A percentile compares a stretch with the other conserved stretches of the same genome.
phyloP scores from a whole-genome alignment of 352 stramenopile species.

The Aphanomyces astaci region DNA sequence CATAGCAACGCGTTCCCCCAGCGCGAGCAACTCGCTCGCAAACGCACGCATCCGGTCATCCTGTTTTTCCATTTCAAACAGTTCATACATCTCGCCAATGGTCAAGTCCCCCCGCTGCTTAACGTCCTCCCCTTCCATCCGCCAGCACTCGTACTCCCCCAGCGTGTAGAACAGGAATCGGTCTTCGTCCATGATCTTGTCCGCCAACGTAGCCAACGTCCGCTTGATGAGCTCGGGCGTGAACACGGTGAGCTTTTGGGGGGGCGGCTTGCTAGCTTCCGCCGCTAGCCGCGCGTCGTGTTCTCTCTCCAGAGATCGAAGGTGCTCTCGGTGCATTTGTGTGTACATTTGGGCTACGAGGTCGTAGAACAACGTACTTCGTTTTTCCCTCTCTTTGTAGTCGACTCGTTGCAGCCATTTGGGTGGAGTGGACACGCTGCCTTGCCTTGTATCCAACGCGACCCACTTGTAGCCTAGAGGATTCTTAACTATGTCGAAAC shows the following conservation, averaged over 20 bases:
- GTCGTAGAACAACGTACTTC: constrained; percentile 21
- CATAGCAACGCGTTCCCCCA: constrained; percentile 11
- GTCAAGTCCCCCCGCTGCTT: not conserved
- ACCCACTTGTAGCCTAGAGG: constrained; percentile 19
- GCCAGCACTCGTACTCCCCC: constrained; percentile 11
- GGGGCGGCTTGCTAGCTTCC: not conserved
- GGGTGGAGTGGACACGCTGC: not conserved
- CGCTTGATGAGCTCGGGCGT: constrained; percentile 20
- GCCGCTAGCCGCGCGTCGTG: not conserved
- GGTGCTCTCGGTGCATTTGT: not conserved
- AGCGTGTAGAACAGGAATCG: constrained; percentile 18
- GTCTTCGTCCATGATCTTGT: constrained; percentile 19
- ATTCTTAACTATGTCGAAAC: not conserved
- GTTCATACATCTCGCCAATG: constrained; percentile 15
- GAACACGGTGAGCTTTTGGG: constrained; percentile 1
- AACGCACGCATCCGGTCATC: constrained; percentile 10
- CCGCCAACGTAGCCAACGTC: not conserved
- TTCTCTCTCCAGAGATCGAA: not conserved
- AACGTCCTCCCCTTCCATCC: constrained; percentile 9
- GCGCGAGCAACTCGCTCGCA: not conserved
- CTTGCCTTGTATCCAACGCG: not conserved
- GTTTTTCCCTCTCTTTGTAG: constrained; percentile 16
- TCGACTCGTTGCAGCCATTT: constrained; percentile 16
- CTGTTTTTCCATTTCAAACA: constrained; percentile 14
- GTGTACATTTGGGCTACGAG: constrained; percentile 5